These are phyloP conservation scores for Vigna hirtella DNA, from an alignment of 306 rosid species.

Conservation along the genomic window DNA sequence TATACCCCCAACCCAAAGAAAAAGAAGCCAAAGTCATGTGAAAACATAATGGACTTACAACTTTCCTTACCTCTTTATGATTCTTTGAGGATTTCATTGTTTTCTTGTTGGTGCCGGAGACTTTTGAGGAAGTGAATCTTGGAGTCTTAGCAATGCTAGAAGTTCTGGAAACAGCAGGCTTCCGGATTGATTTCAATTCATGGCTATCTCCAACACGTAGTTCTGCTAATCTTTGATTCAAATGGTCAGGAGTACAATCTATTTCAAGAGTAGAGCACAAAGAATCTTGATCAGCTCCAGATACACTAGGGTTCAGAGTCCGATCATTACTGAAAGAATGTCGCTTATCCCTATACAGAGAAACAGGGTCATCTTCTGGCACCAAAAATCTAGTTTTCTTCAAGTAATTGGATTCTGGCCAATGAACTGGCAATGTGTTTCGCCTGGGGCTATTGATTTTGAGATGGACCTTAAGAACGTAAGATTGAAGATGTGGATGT, in stretches of 20 bases:
- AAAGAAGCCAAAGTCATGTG: constrained; percentile 3
- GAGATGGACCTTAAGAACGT: constrained; percentile 80
- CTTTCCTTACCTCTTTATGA: constrained; percentile 58
- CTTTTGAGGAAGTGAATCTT: constrained; percentile 56
- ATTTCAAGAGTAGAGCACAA: constrained; percentile 74
- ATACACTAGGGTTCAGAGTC: constrained; percentile 80
- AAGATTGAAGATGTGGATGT: constrained; percentile 84
- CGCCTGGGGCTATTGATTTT: constrained; percentile 82
- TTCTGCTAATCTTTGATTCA: constrained; percentile 59
- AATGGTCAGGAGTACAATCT: constrained; percentile 62
- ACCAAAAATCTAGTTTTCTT: constrained; percentile 84
- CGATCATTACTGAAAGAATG: constrained; percentile 73
- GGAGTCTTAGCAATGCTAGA: constrained; percentile 54
- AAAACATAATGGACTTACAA: constrained; percentile 36
- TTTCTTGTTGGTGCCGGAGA: constrained; percentile 60
- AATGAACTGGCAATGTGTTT: constrained; percentile 59
- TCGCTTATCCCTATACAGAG: constrained; percentile 57
- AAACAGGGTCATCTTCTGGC: constrained; percentile 53
- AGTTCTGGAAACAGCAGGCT: constrained; percentile 60
- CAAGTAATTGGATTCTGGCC: constrained; percentile 63
- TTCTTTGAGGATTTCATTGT: constrained; percentile 60
- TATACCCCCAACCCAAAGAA: constrained; percentile 29
- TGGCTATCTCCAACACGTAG: constrained; percentile 50
- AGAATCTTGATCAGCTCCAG: constrained; percentile 82
- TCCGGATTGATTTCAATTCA: constrained; percentile 54